Evolutionary conservation across 371 early-diverging fungal species (phyloP), one percentile per base, ranked within the genome.

Genomic region (Mucor plumbeus): DNA sequence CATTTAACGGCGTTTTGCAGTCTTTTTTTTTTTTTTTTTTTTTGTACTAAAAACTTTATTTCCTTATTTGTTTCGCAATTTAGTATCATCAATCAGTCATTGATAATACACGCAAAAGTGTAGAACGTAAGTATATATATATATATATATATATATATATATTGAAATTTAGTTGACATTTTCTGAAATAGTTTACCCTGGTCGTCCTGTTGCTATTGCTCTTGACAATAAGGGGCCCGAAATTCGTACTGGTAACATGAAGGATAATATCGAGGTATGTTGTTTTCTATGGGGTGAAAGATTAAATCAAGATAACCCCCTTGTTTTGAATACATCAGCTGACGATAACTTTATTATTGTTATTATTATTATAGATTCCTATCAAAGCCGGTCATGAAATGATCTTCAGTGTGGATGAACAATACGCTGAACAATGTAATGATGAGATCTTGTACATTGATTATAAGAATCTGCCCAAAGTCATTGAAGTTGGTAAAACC

Each of bases 181-280:
- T 50, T 9, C 34, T 7, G 13, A 31, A 11, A 48, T 47, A 83
- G 87, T 82, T 33, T 76, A 80, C 66, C 88, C 85, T 63, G 92
- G 89, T 38, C 84, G 87, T 63, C 89, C 92, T 48, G 88, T 94
- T 43, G 95, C 94, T 63, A 92, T 96, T 74, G 92, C 95, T 39
- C 83, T 96, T 48, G 96, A 93, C 73, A 92, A 91, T 68, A 96
- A 93, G 77, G 95, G 92, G 15, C 92, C 92, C 44, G 94, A 92
- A 76, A 93, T 94, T 85, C 91, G 90, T 61, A 93, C 93, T 7
- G 94, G 94, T 65, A 72, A 85, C 62, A 91, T 92, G 88, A 83
- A 79, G 71, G 85, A 85, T 76, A 87, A 86, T 64, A 56, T 75
- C 43, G 87, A 89, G 69, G 79, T 79, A 68, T 67, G 41, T 53